Percentiles rank a stretch among this genome's conserved stretches.
These are phyloP conservation scores for Ogataea paraovalis DNA, from an alignment of 805 yeast genomes.

Conservation along the genomic window DNA sequence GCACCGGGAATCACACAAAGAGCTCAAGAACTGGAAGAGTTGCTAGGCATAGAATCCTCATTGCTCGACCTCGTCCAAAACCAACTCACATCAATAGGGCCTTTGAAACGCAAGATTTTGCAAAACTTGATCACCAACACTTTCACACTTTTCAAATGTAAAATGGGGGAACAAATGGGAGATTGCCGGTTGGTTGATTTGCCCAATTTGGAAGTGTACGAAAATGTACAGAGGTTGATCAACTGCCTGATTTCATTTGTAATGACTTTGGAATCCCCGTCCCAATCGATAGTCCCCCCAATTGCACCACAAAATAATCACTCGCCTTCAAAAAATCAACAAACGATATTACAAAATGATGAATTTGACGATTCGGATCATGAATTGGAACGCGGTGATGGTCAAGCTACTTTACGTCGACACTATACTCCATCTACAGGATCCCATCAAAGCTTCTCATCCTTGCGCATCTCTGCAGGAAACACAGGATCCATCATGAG, in stretches of 20 bases:
- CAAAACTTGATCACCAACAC: slow-evolving; percentile 12
- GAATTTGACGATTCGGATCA: slow-evolving; percentile 3
- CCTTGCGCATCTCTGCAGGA: too few relatives aligned
- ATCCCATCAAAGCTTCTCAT: too few relatives aligned
- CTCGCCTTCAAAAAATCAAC: too few relatives aligned
- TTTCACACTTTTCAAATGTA: slow-evolving; percentile 14
- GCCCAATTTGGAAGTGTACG: slow-evolving; percentile 24
- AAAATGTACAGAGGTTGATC: slow-evolving; percentile 32
- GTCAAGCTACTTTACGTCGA: too few relatives aligned
- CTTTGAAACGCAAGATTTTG: slow-evolving; percentile 10
- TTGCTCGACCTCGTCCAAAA: slow-evolving; percentile 8
- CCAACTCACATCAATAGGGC: slow-evolving; percentile 4
- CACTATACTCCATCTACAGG: too few relatives aligned
- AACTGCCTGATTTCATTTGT: slow-evolving; percentile 30
- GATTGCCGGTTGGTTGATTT: slow-evolving; percentile 9
- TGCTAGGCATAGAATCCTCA: slow-evolving; percentile 14
- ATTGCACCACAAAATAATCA: too few relatives aligned
- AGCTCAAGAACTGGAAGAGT: slow-evolving; percentile 5
- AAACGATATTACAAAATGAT: background rate
- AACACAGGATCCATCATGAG: too few relatives aligned
- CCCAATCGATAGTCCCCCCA: too few relatives aligned
- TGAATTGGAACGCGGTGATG: too few relatives aligned
- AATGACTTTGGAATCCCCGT: slow-evolving; percentile 20
- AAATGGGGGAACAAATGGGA: slow-evolving; percentile 1
- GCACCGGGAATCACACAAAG: background rate